Evolutionary conservation across 805 yeast species (phyloP), one percentile per base, ranked within the genome.

Genomic region (Kluyveromyces dobzhanskii): DNA sequence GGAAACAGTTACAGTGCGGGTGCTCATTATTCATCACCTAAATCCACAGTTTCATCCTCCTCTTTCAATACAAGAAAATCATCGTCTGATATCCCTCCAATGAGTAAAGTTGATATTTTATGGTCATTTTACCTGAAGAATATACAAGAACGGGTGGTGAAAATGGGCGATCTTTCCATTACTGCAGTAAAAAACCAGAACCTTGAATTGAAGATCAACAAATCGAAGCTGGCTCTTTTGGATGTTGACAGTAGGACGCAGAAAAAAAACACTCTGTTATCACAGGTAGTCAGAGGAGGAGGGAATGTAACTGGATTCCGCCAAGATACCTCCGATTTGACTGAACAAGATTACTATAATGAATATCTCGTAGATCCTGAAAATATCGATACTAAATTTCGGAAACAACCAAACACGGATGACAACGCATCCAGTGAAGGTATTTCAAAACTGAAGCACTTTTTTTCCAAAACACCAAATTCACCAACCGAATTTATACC

Each of bases 131-230:
- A 64, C 49, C 58, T 82, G 44, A 62, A 57, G 17, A 74, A 71
- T 49, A 59, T 67, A 1, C 77, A 78, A 37, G 92, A 82, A 50
- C 65, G 86, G 41, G 69, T 81, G 1, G 41, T 78, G 35, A 74
- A 69, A 44, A 70, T 69, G 23, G 85, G 82, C 1, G 71, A 75
- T 23, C 69, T 77, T 3, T 61, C 65, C 28, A 71, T 73, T 1
- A 58, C 65, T 4, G 59, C 64, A 37, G 62, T 70, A 7, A 52
- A 64, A 2, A 71, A 76, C 0, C 78, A 71, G 4, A 34, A 43
- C 0, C 69, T 82, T 45, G 85, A 80, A 44, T 75, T 66, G 55
- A 48, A 46, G 21, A 30, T 58, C 3, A 23, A 19, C 25, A 78
- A 69, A 42, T 67, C 69, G 43, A 71, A 65, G 46, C 85, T 85